Conservation (phyloP, 2,329 filamentous ascomycete species). For the Rachicladosporium sp. region DNA sequence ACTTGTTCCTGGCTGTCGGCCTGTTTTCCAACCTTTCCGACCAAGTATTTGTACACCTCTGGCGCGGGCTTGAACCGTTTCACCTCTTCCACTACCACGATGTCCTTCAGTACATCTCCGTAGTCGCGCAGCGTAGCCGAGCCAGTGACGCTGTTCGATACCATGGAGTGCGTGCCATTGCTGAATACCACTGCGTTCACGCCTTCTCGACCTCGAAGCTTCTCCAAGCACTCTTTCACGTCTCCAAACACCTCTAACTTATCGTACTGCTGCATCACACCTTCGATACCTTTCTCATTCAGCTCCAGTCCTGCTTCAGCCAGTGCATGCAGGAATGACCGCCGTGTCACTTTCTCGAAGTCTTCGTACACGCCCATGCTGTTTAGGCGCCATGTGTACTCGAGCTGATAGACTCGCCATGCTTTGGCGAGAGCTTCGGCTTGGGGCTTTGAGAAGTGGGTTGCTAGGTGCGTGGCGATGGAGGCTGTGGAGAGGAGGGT, state of each 20-base stretch:
- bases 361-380: slow-evolving; percentile 60
- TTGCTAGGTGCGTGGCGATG: slow-evolving; percentile 47
- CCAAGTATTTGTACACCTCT: slow-evolving; percentile 49
- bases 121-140: slow-evolving; percentile 45
- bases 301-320: slow-evolving; percentile 43
- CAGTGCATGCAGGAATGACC: slow-evolving; percentile 51
- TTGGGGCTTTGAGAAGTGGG: slow-evolving; percentile 45
- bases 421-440: slow-evolving; percentile 44
- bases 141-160: slow-evolving; percentile 45
- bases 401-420: slow-evolving; percentile 60
- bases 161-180: slow-evolving; percentile 55
- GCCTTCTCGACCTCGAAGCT: no score
- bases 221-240: slow-evolving; percentile 41
- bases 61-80: slow-evolving; percentile 53
- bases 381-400: slow-evolving; percentile 66
- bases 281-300: slow-evolving; percentile 30
- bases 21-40: slow-evolving; percentile 37
- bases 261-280: slow-evolving; percentile 53
- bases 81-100: slow-evolving; percentile 51
- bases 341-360: slow-evolving; percentile 52
- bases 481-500: slow-evolving; percentile 61
- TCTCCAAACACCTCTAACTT: slow-evolving; percentile 53
- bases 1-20: slow-evolving; percentile 28
- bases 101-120: slow-evolving; percentile 36
- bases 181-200: slow-evolving; percentile 54